Evolutionary conservation across 139 green algal species (phyloP).

Genomic region (Coccomyxa sp.): DNA sequence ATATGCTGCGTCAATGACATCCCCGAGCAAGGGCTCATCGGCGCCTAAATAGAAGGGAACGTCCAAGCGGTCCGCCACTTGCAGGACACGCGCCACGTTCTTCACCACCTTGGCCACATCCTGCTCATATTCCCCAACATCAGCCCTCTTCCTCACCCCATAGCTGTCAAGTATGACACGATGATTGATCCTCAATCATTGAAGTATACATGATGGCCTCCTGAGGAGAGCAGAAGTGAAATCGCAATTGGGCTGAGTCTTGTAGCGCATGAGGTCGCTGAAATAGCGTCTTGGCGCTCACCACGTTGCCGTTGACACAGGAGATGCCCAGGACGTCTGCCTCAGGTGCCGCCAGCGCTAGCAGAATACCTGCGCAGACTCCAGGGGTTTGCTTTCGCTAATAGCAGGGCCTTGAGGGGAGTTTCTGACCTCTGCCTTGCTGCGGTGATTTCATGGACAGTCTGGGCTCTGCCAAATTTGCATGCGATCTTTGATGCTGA

Average conservation of each 20-base stretch:
- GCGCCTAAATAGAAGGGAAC: conserved; percentile 15
- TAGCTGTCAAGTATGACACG: too few species aligned
- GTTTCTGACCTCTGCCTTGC: too few species aligned
- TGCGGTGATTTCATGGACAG: too few species aligned
- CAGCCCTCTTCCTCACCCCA: too few species aligned
- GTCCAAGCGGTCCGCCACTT: conserved; percentile 10
- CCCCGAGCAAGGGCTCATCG: conserved; percentile 19
- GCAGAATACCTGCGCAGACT: conserved; percentile 17
- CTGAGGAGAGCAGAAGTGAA: too few species aligned
- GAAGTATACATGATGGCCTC: not conserved
- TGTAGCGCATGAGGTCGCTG: too few species aligned
- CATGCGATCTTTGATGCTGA: too few species aligned
- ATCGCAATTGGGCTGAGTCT: too few species aligned
- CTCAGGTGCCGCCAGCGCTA: conserved; percentile 7
- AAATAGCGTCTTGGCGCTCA: too few species aligned
- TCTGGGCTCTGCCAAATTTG: too few species aligned
- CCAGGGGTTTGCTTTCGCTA: too few species aligned
- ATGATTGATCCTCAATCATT: not conserved
- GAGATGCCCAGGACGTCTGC: conserved; percentile 15
- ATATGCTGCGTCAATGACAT: conserved; percentile 10
- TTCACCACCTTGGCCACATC: conserved; percentile 11
- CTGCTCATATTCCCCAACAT: conserved; percentile 5
- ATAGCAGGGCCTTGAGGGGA: too few species aligned
- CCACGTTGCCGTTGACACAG: conserved; percentile 19
- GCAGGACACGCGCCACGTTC: conserved; percentile 17